Evolutionary conservation across 768 basidiomycete genomes (phyloP), one percentile per base, ranked within the genome.

Genomic region (Kondoa malvinella): DNA sequence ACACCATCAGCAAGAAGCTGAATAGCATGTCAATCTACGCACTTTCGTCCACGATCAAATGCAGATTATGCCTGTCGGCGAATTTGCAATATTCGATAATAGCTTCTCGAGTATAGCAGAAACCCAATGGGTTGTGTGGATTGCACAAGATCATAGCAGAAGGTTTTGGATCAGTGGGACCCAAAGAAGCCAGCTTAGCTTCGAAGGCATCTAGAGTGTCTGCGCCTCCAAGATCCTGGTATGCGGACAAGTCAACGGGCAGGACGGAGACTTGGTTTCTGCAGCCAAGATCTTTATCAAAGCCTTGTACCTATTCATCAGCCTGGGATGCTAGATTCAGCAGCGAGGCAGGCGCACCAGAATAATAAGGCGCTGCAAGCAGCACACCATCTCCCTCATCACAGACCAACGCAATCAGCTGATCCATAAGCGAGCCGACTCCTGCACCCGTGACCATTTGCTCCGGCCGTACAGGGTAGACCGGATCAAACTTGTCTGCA

Each of bases 71-170:
- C 68, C 70, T 71, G 67, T 74, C 71, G 25, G 67, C 70, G 50
- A 74, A 73, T 2, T 60, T 57, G 34, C 67, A 69, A 57, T 73
- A 73, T 1, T 64, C 74, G 21, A 72, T 25, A 17, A 74, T 69
- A 2, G 71, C 68, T 27, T 73, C 72, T 25, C 68, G 64, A 12
- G 71, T 66, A 32, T 73, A 73, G 63, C 70, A 71, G 71, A 73
- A 74, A 12, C 74, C 72, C 1, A 72, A 68, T 8, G 74, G 74
- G 34, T 74, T 74, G 63, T 73, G 65, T 3, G 74, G 74, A 67
- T 74, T 74, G 66, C 70, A 71, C 1, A 74, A 17, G 56, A 74
- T 70, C 4, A 74, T 27, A 1, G 70, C 72, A 14, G 68, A 17
- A 50, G 70, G 31, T 65, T n/a, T 33, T 16, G 66, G 58, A 31